phyloP scores from a whole-genome alignment of 1,284 basidiomycete genomes.

The Mycosarcoma maydis region DNA sequence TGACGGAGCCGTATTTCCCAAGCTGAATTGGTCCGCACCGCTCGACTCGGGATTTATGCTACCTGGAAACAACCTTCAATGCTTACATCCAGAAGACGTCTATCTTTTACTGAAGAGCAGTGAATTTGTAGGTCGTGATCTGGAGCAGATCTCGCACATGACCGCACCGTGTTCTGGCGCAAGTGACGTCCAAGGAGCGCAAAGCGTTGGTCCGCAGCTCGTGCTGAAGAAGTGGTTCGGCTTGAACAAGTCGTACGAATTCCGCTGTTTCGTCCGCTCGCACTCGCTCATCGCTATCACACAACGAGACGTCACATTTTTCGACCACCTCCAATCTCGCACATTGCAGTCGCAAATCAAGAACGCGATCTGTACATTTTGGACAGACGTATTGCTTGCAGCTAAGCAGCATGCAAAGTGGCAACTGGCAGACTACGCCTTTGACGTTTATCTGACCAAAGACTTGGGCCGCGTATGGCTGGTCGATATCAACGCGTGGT shows the following conservation, averaged over 20 bases:
- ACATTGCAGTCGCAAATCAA: conserved; percentile 73
- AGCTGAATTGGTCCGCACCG: conserved; percentile 69
- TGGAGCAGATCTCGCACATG: conserved; percentile 70
- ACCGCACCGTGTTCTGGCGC: not conserved
- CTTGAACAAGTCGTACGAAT: conserved; percentile 75
- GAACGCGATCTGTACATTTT: conserved; percentile 74
- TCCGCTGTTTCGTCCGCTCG: conserved; percentile 51
- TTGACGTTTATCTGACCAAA: conserved; percentile 87
- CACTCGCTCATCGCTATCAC: conserved; percentile 74
- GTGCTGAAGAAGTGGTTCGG: conserved; percentile 90
- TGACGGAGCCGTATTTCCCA: conserved; percentile 84
- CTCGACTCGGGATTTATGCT: conserved; percentile 88
- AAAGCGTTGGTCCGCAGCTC: conserved; percentile 72
- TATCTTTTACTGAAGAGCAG: conserved; percentile 92
- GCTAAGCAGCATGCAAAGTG: not conserved
- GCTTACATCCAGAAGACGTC: conserved; percentile 85
- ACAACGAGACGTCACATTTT: conserved; percentile 83
- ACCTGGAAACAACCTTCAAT: conserved; percentile 85
- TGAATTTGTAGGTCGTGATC: conserved; percentile 86
- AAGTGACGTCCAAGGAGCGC: not conserved
- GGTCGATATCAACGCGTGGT: conserved; percentile 90
- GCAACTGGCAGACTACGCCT: conserved; percentile 70
- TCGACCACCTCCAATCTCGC: conserved; percentile 76
- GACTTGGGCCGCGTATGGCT: conserved; percentile 79
- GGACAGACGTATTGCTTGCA: conserved; percentile 73